Base-by-base conservation (phyloP, 257 asterid genomes). In the Solanum virginianum region DNA sequence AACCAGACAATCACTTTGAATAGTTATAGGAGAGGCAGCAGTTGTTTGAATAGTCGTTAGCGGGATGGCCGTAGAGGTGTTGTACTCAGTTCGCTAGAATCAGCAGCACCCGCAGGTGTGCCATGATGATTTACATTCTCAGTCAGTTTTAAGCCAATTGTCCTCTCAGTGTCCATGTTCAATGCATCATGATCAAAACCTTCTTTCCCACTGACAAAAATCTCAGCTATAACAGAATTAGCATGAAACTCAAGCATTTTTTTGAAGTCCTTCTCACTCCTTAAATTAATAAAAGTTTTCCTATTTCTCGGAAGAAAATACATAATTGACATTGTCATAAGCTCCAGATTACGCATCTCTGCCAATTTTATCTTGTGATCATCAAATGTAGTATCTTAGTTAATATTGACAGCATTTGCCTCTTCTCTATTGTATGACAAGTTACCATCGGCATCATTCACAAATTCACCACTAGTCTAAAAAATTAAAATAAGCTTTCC, bases 301-400 rank as follows among this genome's bases (percentile, higher is more conserved):
- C 91, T 91, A 90, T 95, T 95, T 86, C 97, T 95, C 14, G 98
- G 99, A 84, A 95, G 99, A 87, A 95, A 94, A 85, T 95, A 95
- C 93, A 93, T 94, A 88, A 94, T 82, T 47, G 94, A 88, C 80
- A 95, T 88, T 81, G 97, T 91, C 55, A 75, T 90, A 83, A 89
- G 92, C 74, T 95, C 93, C 89, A 95, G 85, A 87, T 94, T 91
- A 88, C 89, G 90, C 93, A 92, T 86, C 89, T 94, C 98, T 79
- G 98, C 98, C 84, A 94, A 85, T 86, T 90, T 92, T 83, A 93
- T 87, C 89, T 92, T 94, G 85, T 94, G 92, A 89, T 93, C 96
- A 85, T 92, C 94, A 65, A 87, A 92, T 57, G 84, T 60, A 57
- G 97, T 92, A 26, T 93, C 97, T 24, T 88, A 87, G 84, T 71